Conservation (phyloP, 2,329 filamentous ascomycete species). For the Fusarium pilosicola region DNA sequence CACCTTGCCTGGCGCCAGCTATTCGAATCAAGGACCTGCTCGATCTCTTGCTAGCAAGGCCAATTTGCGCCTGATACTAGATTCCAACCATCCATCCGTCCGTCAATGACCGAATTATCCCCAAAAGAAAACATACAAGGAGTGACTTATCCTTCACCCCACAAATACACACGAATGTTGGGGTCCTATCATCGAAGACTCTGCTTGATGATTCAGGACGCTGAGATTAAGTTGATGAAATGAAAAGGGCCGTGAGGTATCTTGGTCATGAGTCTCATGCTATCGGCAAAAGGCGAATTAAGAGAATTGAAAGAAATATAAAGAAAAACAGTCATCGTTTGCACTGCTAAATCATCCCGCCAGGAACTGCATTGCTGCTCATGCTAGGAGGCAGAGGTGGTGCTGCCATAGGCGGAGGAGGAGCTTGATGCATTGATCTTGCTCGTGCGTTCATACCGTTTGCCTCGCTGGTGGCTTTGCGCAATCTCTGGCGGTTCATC, state of each 20-base stretch:
- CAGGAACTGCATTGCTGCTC: conserved; percentile 49
- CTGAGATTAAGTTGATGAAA: conserved; percentile 29
- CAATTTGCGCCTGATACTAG: conserved; percentile 38
- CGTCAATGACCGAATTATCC: conserved; percentile 23
- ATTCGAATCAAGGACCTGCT: conserved; percentile 50
- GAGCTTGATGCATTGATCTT: conserved; percentile 42
- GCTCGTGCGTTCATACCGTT: conserved; percentile 47
- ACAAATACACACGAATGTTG: conserved; percentile 23
- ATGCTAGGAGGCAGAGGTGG: conserved; percentile 44
- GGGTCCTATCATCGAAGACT: background rate
- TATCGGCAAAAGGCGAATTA: conserved; percentile 24
- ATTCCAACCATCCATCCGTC: conserved; percentile 28
- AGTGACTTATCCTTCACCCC: conserved; percentile 23
- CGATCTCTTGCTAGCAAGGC: conserved; percentile 40
- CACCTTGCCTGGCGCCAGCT: conserved; percentile 33
- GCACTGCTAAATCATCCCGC: conserved; percentile 57
- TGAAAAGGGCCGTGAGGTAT: conserved; percentile 36
- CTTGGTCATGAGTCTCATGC: conserved; percentile 36
- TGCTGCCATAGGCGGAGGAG: conserved; percentile 40
- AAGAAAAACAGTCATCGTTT: conserved; percentile 7
- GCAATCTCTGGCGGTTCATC: conserved; percentile 53
- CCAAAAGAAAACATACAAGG: conserved; percentile 28
- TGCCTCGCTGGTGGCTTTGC: conserved; percentile 56
- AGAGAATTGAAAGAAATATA: conserved; percentile 24
- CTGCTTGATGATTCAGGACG: background rate